Percentiles rank a stretch among this genome's conserved stretches.
Conservation (phyloP, 75 land plant species). For the Chamaecyparis obtusa region DNA sequence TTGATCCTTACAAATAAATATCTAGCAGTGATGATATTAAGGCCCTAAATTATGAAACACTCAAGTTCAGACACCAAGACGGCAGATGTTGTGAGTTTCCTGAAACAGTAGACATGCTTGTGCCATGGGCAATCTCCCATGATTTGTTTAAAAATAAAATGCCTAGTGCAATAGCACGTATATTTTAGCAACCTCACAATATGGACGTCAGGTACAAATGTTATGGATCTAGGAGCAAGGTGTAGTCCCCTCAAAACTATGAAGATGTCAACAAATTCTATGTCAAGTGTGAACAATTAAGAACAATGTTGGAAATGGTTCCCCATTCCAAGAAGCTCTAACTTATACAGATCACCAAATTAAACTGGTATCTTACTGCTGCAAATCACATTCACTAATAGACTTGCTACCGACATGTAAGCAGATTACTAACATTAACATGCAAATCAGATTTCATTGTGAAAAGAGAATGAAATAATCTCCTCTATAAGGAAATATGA, state of each 20-base stretch:
- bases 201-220: background rate
- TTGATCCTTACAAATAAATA: too few relatives aligned
- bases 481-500: background rate
- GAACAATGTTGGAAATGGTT: background rate
- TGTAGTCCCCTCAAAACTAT: background rate
- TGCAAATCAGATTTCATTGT: background rate
- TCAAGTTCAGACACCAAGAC: background rate
- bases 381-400: background rate
- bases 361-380: background rate
- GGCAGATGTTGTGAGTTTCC: background rate
- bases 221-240: background rate
- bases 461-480: background rate
- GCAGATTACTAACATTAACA: background rate
- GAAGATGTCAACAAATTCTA: background rate
- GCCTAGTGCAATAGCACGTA: background rate
- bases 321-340: background rate
- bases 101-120: background rate
- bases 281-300: background rate
- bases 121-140: background rate
- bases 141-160: background rate
- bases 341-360: background rate
- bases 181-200: background rate
- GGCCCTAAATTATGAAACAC: background rate
- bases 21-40: too few relatives aligned
- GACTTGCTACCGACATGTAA: background rate